Evolutionary conservation across 257 asterid genomes (phyloP).

Genomic region (Solanum tarapatanum): DNA sequence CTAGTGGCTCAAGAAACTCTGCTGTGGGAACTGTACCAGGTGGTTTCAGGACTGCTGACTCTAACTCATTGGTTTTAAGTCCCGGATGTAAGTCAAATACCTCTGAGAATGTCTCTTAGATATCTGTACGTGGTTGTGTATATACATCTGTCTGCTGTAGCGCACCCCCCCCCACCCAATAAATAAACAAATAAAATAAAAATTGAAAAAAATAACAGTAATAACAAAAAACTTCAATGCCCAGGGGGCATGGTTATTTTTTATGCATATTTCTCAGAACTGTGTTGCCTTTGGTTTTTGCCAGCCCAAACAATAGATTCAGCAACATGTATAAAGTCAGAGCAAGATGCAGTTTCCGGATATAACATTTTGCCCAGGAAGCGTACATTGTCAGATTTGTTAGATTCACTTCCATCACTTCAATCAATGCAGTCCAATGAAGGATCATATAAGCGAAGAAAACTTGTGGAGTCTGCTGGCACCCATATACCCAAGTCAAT

Average conservation of each 20-base stretch:
- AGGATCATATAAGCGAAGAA: slow-evolving; percentile 57
- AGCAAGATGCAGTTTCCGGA: slow-evolving; percentile 26
- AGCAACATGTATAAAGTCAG: slow-evolving; percentile 28
- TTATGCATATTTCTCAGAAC: background rate
- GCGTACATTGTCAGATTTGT: slow-evolving; percentile 66
- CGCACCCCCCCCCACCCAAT: background rate
- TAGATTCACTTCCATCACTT: slow-evolving; percentile 70
- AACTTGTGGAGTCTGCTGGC: slow-evolving; percentile 23
- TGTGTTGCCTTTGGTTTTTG: background rate
- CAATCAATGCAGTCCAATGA: slow-evolving; percentile 30
- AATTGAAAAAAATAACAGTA: background rate
- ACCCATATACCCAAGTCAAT: slow-evolving; percentile 28
- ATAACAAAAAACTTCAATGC: background rate
- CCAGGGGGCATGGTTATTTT: background rate
- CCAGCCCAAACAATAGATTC: slow-evolving; percentile 50
- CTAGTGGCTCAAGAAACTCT: slow-evolving; percentile 29
- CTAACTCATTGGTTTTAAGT: slow-evolving; percentile 46
- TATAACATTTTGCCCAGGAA: slow-evolving; percentile 42
- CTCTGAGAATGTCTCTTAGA: background rate
- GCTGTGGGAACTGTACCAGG: slow-evolving; percentile 33
- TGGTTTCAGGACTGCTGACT: slow-evolving; percentile 31
- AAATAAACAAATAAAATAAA: background rate
- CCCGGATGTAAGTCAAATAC: slow-evolving; percentile 49
- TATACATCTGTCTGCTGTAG: background rate
- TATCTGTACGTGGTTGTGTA: background rate